Base-by-base conservation (phyloP, 2,329 filamentous ascomycete genomes). In the Furcasterigmium sp. region DNA sequence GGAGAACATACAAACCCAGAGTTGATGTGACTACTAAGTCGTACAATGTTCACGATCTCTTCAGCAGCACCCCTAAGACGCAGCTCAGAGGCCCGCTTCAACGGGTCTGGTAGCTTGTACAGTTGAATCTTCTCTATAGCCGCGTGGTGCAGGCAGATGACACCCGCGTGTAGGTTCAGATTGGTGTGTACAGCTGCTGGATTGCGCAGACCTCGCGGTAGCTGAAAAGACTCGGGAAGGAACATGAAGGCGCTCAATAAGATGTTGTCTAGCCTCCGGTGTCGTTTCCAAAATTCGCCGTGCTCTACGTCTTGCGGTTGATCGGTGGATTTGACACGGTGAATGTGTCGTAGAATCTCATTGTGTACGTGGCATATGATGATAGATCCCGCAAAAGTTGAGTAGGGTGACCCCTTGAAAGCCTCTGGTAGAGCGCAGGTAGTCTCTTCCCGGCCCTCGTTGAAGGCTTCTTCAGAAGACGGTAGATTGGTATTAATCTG, bases 61-160 rank as follows among this genome's bases (percentile, higher is more conserved):
- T 87, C 83, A 0, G 91, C 90, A 11, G 91, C 85, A 23, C 87
- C 84, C 38, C 85, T 77, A 51, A 90, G 83, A 41, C 90, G 77
- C 21, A 80, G 73, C 51, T 87, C 81, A 56, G 87, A 91, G 44
- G 84, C 78, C 13, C 80, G 77, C 44, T 82, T 81, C 21, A 93
- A 75, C 23, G 75, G 72, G 1, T 75, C 68, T 0, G 82, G 75
- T 42, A 94, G 65, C 3, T 77, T 74, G 56, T 91, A 75, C 55
- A 82, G 84, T 43, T 90, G 84, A 1, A 85, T 85, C 57, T 87
- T 91, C 63, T 91, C 88, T 8, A 93, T 82, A 2, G 91, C 90
- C 2, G 88, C 87, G 61, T 94, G 88, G 56, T 96, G 91, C 5
- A 96, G 71, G 59, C 88, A 94, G 42, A 96, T 95, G 8, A 86